Conservation (phyloP, 495 filamentous ascomycete species). For the Cercophora sp. region DNA sequence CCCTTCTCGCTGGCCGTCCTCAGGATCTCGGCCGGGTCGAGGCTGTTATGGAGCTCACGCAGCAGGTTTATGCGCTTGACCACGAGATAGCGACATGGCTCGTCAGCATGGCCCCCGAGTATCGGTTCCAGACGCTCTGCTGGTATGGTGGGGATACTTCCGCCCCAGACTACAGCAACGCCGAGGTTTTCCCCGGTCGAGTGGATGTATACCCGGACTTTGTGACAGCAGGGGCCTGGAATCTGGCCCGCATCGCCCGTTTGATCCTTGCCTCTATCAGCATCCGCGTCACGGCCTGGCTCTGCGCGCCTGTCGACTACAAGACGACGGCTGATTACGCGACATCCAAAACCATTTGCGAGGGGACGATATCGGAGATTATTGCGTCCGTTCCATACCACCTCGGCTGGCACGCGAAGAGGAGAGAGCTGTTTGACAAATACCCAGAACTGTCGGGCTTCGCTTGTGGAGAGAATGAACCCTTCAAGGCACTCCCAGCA, state of each 20-base stretch:
- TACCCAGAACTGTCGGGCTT: constrained; percentile 26
- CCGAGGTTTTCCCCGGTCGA: constrained; percentile 50
- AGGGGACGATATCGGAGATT: constrained; percentile 43
- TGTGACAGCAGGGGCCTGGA: constrained; percentile 44
- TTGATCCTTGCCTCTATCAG: constrained; percentile 41
- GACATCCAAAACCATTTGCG: constrained; percentile 34
- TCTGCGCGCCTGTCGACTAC: constrained; percentile 47
- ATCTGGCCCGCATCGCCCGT: constrained; percentile 37
- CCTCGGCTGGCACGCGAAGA: constrained; percentile 44
- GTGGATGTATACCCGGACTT: constrained; percentile 50
- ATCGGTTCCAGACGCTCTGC: constrained; percentile 37
- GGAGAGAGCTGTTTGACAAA: constrained; percentile 16
- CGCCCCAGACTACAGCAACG: constrained; percentile 24
- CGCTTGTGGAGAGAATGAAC: constrained; percentile 34
- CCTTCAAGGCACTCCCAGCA: constrained; percentile 41
- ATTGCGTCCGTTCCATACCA: constrained; percentile 50
- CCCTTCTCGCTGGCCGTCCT: constrained; percentile 27
- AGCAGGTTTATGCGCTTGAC: constrained; percentile 35
- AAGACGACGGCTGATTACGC: constrained; percentile 48
- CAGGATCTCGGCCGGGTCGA: constrained; percentile 33
- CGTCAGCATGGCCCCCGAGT: constrained; percentile 32
- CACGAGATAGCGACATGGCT: constrained; percentile 42
- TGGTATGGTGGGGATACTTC: constrained; percentile 43
- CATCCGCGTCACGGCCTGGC: constrained; percentile 47
- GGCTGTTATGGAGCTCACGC: constrained; percentile 33